Base-by-base conservation (phyloP, 768 basidiomycete species). In the Pleurotus eryngii region DNA sequence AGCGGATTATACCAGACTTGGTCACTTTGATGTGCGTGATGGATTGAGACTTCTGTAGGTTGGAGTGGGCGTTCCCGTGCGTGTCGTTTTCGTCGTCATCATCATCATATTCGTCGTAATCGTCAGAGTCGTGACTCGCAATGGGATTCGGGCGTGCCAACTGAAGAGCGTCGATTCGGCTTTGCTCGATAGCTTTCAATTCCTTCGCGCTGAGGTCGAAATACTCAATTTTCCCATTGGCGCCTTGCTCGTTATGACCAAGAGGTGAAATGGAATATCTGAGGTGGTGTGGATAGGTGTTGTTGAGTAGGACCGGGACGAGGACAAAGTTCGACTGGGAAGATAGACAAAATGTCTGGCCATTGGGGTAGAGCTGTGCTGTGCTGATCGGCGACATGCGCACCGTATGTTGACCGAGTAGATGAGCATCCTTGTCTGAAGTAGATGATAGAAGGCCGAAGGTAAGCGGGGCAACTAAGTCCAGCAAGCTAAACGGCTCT, bases 321-420 rank as follows among this genome's bases (percentile, higher is more conserved):
- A 92, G 80, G 27, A 90, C 81, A 45, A 75, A 74, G 53, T 78
- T 76, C 5, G 73, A 70, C 8, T 76, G 72, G 17, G 76, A 67
- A 1, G 87, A 76, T 17, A 95, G 76, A 64, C 93, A 96, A 68
- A 87, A 95, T 3, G 84, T 84, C 51, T 83, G 77, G 12, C 73
- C 77, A 58, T 87, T 77, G 9, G 92, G 92, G 63, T 96, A 95
- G 45, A 98, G 76, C 18, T 88, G 86, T 3, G 95, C 95, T 2
- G 95, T 97, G 68, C 94, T 92, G 64, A 92, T 93, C 8, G 95
- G 95, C 0, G 93, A 92, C 81, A 95, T 87, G 61, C 89, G 85
- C 51, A 98, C 89, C 0, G 92, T 95, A 66, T 95, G 92, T 69
- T 94, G 88, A 35, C 95, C 95, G 30, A 86, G 80, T 6, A 92